phyloP scores from a whole-genome alignment of 805 yeast genomes.

The Hanseniaspora jakobsenii region DNA sequence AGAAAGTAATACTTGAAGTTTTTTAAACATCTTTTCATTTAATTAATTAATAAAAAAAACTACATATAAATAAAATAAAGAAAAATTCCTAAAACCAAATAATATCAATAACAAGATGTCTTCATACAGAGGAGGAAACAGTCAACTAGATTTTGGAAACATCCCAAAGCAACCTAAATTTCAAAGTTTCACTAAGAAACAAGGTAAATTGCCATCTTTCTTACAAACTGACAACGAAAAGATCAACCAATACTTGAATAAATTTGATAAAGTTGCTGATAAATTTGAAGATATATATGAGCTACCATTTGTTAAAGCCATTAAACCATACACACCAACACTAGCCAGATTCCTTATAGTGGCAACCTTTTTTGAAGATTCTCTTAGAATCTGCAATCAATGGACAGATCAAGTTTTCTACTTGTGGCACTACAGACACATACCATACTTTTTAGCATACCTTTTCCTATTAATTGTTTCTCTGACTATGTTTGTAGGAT shows the following conservation, averaged over 20 bases:
- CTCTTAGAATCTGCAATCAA: constrained; percentile 69
- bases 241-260: constrained; percentile 6
- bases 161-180: constrained; percentile 7
- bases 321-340: constrained; percentile 69
- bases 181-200: constrained; percentile 5
- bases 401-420: constrained; percentile 87
- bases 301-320: constrained; percentile 33
- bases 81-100: too few relatives aligned
- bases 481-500: constrained; percentile 57
- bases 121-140: constrained; percentile 14
- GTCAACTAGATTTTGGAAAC: constrained; percentile 4
- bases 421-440: constrained; percentile 63
- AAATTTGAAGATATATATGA: constrained; percentile 45
- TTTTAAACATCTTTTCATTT: too few relatives aligned
- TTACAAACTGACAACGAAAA: constrained; percentile 14
- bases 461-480: constrained; percentile 55
- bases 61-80: too few relatives aligned
- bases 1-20: too few relatives aligned
- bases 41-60: too few relatives aligned
- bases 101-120: constrained; percentile 13
- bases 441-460: constrained; percentile 67
- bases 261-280: constrained; percentile 39
- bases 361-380: constrained; percentile 86
- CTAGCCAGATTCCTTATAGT: constrained; percentile 84
- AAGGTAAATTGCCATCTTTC: constrained; percentile 2